These are phyloP conservation scores for Madurella fahalii DNA, from an alignment of 2,329 filamentous ascomycete species.

Conservation along the genomic window DNA sequence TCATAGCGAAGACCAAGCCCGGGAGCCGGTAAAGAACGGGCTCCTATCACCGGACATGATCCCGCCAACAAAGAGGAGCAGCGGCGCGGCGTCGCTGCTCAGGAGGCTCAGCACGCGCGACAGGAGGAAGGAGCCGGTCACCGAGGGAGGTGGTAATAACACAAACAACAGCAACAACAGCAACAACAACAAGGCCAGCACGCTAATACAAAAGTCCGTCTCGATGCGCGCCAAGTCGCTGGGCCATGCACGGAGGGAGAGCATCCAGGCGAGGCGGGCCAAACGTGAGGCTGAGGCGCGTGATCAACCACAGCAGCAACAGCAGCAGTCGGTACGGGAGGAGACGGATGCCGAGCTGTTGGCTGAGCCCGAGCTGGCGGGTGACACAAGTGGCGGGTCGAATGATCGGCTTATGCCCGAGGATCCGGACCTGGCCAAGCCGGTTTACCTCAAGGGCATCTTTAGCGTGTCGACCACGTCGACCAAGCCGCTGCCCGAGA, in stretches of 20 bases:
- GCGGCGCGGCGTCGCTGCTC: slow-evolving; percentile 70
- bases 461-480: slow-evolving; percentile 98
- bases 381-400: slow-evolving; percentile 49
- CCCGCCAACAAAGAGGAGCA: slow-evolving; percentile 76
- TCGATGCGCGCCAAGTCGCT: slow-evolving; percentile 79
- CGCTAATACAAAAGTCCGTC: slow-evolving; percentile 53
- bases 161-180: slow-evolving; percentile 45
- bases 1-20: slow-evolving; percentile 88
- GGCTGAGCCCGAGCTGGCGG: slow-evolving; percentile 16
- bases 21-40: slow-evolving; percentile 66
- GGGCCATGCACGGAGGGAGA: slow-evolving; percentile 83
- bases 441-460: slow-evolving; percentile 90
- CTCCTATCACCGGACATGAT: slow-evolving; percentile 50
- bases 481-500: slow-evolving; percentile 80
- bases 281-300: slow-evolving; percentile 45
- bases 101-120: slow-evolving; percentile 87
- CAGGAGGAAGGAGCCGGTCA: slow-evolving; percentile 54
- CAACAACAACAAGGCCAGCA: slow-evolving; percentile 31
- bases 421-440: slow-evolving; percentile 78
- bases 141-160: too few species aligned
- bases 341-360: slow-evolving; percentile 78
- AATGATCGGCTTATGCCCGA: slow-evolving; percentile 52
- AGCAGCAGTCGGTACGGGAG: slow-evolving; percentile 60
- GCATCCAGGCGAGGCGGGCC: slow-evolving; percentile 80
- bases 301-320: slow-evolving; percentile 28